phyloP scores from a whole-genome alignment of 2,329 filamentous ascomycete species.

The Aspergillus tamarii region DNA sequence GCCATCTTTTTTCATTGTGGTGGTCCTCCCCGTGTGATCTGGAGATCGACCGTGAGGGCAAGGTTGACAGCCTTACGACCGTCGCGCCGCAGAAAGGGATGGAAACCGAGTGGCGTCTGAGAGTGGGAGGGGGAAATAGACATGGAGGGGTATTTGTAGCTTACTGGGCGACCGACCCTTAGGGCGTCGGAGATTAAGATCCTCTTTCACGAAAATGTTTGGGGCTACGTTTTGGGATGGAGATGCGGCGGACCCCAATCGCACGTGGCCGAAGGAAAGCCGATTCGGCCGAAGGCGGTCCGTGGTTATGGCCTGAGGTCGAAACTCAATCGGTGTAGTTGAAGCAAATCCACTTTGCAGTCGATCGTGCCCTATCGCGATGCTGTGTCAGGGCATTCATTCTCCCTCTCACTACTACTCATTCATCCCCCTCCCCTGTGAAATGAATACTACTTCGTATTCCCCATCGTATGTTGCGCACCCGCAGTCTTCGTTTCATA shows the following conservation, averaged over 20 bases:
- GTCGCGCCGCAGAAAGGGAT: neutral
- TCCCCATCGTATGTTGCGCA: neutral
- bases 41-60: neutral
- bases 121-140: neutral
- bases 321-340: conserved; percentile 4
- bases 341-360: neutral
- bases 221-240: conserved; percentile 1
- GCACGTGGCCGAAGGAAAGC: conserved; percentile 25
- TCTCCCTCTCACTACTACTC: neutral
- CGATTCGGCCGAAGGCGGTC: conserved; percentile 19
- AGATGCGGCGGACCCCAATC: neutral
- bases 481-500: neutral
- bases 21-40: neutral
- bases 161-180: neutral
- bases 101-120: neutral
- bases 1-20: neutral
- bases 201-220: neutral
- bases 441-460: neutral
- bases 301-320: conserved; percentile 3
- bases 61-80: neutral
- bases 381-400: neutral
- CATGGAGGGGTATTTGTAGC: conserved; percentile 3
- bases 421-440: neutral
- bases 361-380: neutral
- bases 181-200: neutral